Evolutionary conservation across 352 stramenopile genomes (phyloP), one percentile per base, ranked within the genome.

Genomic region (Pythium phragmitis): DNA sequence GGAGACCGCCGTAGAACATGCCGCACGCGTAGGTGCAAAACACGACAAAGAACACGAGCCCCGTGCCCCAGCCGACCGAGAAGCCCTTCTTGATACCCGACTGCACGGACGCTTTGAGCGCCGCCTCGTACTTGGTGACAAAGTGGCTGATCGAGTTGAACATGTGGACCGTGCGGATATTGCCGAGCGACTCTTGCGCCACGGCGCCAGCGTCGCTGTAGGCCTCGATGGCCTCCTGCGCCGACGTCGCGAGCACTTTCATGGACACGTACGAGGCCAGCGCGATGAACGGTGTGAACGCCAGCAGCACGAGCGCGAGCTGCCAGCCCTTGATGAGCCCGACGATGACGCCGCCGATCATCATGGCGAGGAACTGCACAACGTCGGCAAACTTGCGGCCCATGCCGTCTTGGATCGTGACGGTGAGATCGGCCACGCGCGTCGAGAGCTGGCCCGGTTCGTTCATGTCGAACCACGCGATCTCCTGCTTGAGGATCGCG

Each of bases 11-110:
- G 46, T 76, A 85, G 54, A 69, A 82, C 67, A 87, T 68, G 4
- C 77, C 77, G 7, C 76, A 51, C 5, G 67, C 71, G 48, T 87
- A 87, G n/a, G 70, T 75, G 73, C 75, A 68, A 58, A 66, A 66
- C 4, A 70, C 30, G 19, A 63, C 48, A 19, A 80, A 68, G 49
- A 76, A 80, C 46, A 79, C 63, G 19, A 75, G 21, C 4, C 71
- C 70, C 37, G 48, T 74, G 13, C 69, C 72, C 19, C 62, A 52
- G 11, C 70, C 58, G 19, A 75, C 61, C 6, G 74, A 59, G 9
- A 76, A 37, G 14, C 67, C 67, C 30, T 76, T 79, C 28, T 50
- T 43, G 30, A 76, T 69, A 19, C 69, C 67, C 6, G 67, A 62
- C 19, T 56, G 9, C 8, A 63, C 63, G 2, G 70, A 63, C 16